phyloP scores from a whole-genome alignment of 306 rosid genomes.

The Notholithocarpus densiflorus region DNA sequence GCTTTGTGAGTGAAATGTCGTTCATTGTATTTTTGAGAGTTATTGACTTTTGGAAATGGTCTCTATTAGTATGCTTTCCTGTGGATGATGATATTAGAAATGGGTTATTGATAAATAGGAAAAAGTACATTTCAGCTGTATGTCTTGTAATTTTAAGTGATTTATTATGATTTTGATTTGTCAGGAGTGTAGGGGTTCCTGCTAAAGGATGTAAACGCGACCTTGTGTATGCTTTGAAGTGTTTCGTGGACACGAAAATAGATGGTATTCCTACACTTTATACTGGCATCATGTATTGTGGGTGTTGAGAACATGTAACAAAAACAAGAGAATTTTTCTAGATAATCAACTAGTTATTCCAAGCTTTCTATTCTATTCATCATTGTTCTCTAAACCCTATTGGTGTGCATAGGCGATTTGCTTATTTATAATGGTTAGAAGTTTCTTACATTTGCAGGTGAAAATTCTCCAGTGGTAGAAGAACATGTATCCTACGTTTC shows the following conservation, averaged over 20 bases:
- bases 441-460: constrained; percentile 44
- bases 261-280: constrained; percentile 39
- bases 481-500: constrained; percentile 30
- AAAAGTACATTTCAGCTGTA: neutral
- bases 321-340: neutral
- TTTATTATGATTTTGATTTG: constrained; percentile 30
- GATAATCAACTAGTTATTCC: neutral
- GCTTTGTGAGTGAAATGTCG: constrained; percentile 2
- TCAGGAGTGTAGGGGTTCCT: constrained; percentile 65
- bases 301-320: neutral
- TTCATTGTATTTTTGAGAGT: neutral
- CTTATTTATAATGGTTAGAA: constrained; percentile 18
- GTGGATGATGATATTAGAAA: neutral
- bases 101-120: neutral
- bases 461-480: constrained; percentile 36
- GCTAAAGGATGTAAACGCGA: constrained; percentile 80
- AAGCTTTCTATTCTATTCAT: neutral
- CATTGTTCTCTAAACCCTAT: neutral
- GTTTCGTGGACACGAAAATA: constrained; percentile 48
- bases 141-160: constrained; percentile 1
- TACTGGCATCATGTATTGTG: no score
- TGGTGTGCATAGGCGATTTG: neutral
- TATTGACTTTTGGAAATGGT: neutral
- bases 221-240: constrained; percentile 69
- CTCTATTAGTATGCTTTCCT: neutral